Evolutionary conservation across 2,329 filamentous ascomycete genomes (phyloP), one percentile per base, ranked within the genome.

Genomic region (Pseudogymnoascus sp.): DNA sequence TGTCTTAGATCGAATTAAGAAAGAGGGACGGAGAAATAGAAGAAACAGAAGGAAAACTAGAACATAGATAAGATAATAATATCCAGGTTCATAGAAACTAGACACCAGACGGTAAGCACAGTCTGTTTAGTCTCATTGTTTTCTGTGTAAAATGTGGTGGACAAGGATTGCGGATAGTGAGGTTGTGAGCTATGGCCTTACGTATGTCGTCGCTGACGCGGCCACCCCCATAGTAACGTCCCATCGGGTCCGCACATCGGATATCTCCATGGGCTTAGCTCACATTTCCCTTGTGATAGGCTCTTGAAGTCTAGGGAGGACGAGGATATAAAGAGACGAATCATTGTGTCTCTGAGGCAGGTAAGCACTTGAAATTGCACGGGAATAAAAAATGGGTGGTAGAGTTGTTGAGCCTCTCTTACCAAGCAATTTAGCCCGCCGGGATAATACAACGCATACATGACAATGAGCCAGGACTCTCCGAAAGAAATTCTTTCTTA

Each of bases 191-290:
- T 35, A 56, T 35, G 28, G 50, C 50, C 50, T 56, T 56, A 56
- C 50, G 50, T 56, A 56, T 56, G 50, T 33, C 50, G 50, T 56
- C 50, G 50, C 50, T 56, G 50, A 56, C 50, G 50, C 50, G 50
- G 50, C 50, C 50, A 56, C 50, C 50, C 50, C 50, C 50, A 56
- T 56, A 56, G 28, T 56, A 56, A 33, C 28, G 12, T 35, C 50
- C 21, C 28, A 12, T 21, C 28, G 28, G 42, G n/a, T 56, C 50
- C 50, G 28, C 5, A 33, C 50, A 56, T 56, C 50, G 50, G 50
- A 35, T 56, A 56, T 33, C 50, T 16, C 16, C 50, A 33, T 56
- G n/a, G 25, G 25, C 50, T 18, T 33, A 25, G 11, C 50, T 56
- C 50, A 56, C n/a, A 16, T 33, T 33, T 33, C 25, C 5, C 25